Base-by-base conservation (phyloP, 1,139 yeast genomes). In the Yamadazyma songkhlaensis region DNA sequence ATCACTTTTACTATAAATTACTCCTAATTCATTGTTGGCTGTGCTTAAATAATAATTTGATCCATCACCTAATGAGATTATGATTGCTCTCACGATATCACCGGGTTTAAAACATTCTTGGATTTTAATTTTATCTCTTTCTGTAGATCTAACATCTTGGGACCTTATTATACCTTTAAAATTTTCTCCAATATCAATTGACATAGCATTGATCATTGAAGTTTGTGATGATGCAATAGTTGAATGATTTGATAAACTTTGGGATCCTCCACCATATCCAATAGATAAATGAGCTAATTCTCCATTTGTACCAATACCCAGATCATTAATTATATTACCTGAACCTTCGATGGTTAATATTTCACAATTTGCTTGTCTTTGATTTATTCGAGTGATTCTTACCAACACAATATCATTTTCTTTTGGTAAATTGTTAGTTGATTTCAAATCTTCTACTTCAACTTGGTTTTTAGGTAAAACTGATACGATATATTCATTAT, bases 1-100 rank as follows among this genome's bases (percentile, higher is more conserved):
- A 42, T 71, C 73, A 34, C 79, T 71, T 49, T 73, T 80, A 8
- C 98, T 97, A 59, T 90, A 86, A 1, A 94, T 81, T 3, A 92
- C 98, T 2, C 99, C 99, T 36, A 90, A 69, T 51, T 92, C 96
- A 59, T 92, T 88, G 48, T 83, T 72, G 3, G 97, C 95, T 0
- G 98, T 94, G 6, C 89, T 77, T 47, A 94, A 69, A 59, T 89
- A 92, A 57, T 90, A 94, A 54, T 88, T 86, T 10, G 83, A 74
- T 6, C 97, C 97, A 60, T 94, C 98, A 38, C 99, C 99, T 29
- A 92, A 67, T 0, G 96, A 87, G 27, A 92, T 72, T 11, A 84
- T 77, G 47, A 73, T 71, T 0, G 96, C 97, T 45, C 96, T 72
- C 2, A 94, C 53, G 38, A 92, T 79, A 60, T 94, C 99, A 7